Base-by-base conservation (phyloP, 179 eudicot species). In the Corrigiola litoralis region DNA sequence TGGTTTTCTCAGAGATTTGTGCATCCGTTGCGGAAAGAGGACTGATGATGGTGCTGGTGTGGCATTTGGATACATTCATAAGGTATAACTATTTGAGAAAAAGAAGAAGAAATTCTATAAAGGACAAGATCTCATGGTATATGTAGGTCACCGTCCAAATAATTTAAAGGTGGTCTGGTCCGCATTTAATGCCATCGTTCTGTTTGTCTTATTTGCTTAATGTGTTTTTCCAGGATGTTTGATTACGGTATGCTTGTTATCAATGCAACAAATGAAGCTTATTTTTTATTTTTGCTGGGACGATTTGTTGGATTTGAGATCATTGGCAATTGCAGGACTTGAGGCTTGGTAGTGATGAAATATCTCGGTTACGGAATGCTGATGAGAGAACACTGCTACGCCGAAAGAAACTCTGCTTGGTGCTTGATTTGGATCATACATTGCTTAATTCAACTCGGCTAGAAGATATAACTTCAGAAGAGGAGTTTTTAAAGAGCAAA, bases 381-480 rank as follows among this genome's bases (percentile, higher is more conserved):
- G 98, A 92, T 56, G 65, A 81, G 58, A 84, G 82, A 69, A 72
- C 79, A 53, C 67, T 92, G 78, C 71, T 90, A 9, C 79, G 75
- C 31, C 80, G 70, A 27, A 83, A 79, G 70, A 92, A 92, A 73
- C 94, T 92, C 24, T 76, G 63, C 71, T 70, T 92, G 76, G 92
- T 92, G 34, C 87, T 92, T 53, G 98, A 92, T 78, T 82, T 92
- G 76, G 98, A 92, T 75, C 97, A 90, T 47, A 92, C 97, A 28
- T 77, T 94, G 47, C 89, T 94, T 23, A 94, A 94, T 72, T 94
- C 99, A 72, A 85, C 91, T 28, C 80, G 89, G 40, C 24, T 94
- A 25, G 48, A 69, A 11, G 96, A 94, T 69, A 58, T 94, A 36
- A 77, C 60, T 21, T 58, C 75, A 16, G 97, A 84, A n/a, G 99